Conservation (phyloP, 108 stramenopile species). For the Nitzschia sp. region DNA sequence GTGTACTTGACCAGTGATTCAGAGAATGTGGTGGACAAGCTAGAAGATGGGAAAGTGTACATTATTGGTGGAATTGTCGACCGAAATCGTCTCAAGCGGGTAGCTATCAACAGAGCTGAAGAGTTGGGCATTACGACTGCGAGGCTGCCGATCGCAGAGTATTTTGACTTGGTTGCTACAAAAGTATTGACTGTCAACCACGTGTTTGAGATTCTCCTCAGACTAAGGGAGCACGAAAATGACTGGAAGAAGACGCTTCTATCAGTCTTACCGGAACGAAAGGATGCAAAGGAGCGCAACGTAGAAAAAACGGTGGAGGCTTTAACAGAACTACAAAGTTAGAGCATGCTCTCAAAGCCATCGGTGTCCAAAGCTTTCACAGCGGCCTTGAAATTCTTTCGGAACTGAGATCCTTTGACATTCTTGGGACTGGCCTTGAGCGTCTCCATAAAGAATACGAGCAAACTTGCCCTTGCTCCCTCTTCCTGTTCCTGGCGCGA, state of each 20-base stretch:
- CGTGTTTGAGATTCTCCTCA: conserved; percentile 82
- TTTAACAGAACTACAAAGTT: not conserved
- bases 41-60: conserved; percentile 72
- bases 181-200: conserved; percentile 82
- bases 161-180: conserved; percentile 59
- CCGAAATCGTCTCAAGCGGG: conserved; percentile 75
- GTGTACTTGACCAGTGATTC: conserved; percentile 88
- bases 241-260: conserved; percentile 77
- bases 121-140: conserved; percentile 69
- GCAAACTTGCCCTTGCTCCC: conserved; percentile 64
- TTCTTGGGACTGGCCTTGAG: conserved; percentile 86
- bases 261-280: conserved; percentile 69
- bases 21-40: conserved; percentile 45
- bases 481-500: conserved; percentile 35
- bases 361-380: conserved; percentile 68
- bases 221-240: conserved; percentile 56
- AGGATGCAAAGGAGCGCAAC: conserved; percentile 60
- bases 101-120: conserved; percentile 64
- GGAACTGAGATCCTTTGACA: conserved; percentile 67
- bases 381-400: conserved; percentile 73
- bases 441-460: conserved; percentile 79
- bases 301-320: conserved; percentile 30
- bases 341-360: conserved; percentile 38
- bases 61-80: conserved; percentile 90
- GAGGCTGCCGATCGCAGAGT: conserved; percentile 62